A percentile compares a stretch with the other conserved stretches of the same genome.
Conservation (phyloP, 441 rosid genomes). For the Populus trichocarpa region DNA sequence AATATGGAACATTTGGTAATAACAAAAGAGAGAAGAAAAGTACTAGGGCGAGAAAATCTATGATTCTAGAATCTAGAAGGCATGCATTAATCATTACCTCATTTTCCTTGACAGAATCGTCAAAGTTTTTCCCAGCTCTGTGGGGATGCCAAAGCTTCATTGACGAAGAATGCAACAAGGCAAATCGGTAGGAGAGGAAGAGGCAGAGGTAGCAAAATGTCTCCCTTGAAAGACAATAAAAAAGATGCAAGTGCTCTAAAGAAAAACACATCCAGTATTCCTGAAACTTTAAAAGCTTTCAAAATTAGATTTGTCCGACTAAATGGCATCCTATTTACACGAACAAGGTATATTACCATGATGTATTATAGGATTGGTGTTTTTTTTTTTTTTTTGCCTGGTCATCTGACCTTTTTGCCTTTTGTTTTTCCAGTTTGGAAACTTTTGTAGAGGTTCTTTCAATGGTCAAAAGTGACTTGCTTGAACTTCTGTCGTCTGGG, state of each 20-base stretch:
- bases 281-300: constrained; percentile 50
- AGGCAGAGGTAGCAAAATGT: constrained; percentile 64
- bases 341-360: constrained; percentile 56
- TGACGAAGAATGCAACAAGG: background rate
- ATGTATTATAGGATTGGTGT: no score
- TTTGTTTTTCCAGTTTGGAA: constrained; percentile 57
- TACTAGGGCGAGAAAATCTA: no score
- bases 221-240: constrained; percentile 41
- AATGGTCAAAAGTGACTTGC: constrained; percentile 51
- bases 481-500: constrained; percentile 68
- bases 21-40: no score
- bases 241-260: constrained; percentile 38
- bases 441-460: constrained; percentile 74
- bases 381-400: constrained; percentile 14
- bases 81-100: background rate
- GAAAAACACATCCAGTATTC: constrained; percentile 41
- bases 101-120: constrained; percentile 59
- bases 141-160: constrained; percentile 42
- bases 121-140: constrained; percentile 59
- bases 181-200: no score
- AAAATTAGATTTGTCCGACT: constrained; percentile 79
- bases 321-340: constrained; percentile 86
- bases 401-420: background rate
- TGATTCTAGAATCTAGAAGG: background rate
- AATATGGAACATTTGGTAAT: no score